Evolutionary conservation across 805 yeast genomes (phyloP), one percentile per base, ranked within the genome.

Genomic region (Cephaloascus fragrans): DNA sequence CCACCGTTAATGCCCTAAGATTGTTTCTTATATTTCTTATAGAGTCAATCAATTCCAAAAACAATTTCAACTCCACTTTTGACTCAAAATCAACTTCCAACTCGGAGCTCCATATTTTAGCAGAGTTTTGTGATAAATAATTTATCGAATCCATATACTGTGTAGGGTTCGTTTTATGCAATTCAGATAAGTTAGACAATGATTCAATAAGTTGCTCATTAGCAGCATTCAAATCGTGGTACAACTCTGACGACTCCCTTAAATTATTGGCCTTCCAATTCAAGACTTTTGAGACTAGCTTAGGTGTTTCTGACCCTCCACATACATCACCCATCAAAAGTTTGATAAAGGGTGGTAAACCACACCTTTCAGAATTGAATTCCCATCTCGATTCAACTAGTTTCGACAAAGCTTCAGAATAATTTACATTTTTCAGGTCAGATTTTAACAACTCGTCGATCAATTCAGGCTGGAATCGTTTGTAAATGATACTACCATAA

Each of bases 221-320:
- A 23, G 81, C 76, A 1, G 44, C 32, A 47, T 87, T 68, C 35
- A 93, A 66, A 0, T 56, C 53, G 0, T 55, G 51, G 66, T 84
- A 93, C 0, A 87, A 50, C 14, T 56, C 47, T 0, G 52, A 47
- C 19, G 89, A 71, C 32, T 64, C 63, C 4, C 68, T 73, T 1
- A 79, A 77, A 34, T 75, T 55, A 1, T 52, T 53, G 33, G 62
- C 60, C 41, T 73, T 68, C 98, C 98, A 93, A 17, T 59, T 52
- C 38, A 77, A 65, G 2, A 93, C 93, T 47, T 73, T 74, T 1
- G 82, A 67, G 1, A 93, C 97, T 55, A 93, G 66, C 47, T 83
- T 84, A 0, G 97, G 96, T 0, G 98, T 93, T 52, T 88, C 95
- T 0, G 96, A 86, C 0, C 98, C 98, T 14, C 85, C 89, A 16